phyloP scores from a whole-genome alignment of 2,329 filamentous ascomycete species.

The Xylariaceae sp. region DNA sequence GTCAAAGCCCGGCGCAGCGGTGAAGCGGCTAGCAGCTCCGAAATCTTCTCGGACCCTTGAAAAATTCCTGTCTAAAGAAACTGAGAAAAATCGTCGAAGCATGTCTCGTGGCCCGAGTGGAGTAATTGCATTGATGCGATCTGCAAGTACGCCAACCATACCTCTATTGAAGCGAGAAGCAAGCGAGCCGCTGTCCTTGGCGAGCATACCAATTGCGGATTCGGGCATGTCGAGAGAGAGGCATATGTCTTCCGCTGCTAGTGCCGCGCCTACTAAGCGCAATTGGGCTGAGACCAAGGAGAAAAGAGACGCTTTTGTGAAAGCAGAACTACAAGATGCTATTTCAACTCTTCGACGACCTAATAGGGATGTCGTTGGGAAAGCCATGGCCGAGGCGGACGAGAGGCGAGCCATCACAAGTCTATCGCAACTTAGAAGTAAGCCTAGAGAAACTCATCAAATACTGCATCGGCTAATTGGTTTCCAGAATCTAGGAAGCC shows the following conservation, averaged over 20 bases:
- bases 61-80: slow-evolving; percentile 63
- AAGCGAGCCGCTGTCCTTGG: slow-evolving; percentile 64
- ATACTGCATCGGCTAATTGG: slow-evolving; percentile 39
- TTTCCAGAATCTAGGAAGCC: slow-evolving; percentile 60
- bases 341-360: slow-evolving; percentile 78
- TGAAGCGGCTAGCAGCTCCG: slow-evolving; percentile 53
- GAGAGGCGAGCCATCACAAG: slow-evolving; percentile 64
- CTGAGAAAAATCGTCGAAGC: slow-evolving; percentile 61
- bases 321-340: slow-evolving; percentile 75
- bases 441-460: slow-evolving; percentile 34
- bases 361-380: slow-evolving; percentile 73
- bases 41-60: slow-evolving; percentile 62
- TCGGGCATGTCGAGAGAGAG: slow-evolving; percentile 53
- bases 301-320: slow-evolving; percentile 70
- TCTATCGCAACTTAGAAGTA: slow-evolving; percentile 57
- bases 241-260: slow-evolving; percentile 43
- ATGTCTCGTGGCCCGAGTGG: slow-evolving; percentile 64
- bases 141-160: slow-evolving; percentile 70
- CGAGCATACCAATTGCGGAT: slow-evolving; percentile 55
- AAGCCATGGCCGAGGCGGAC: slow-evolving; percentile 69
- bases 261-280: slow-evolving; percentile 54
- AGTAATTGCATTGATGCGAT: slow-evolving; percentile 70
- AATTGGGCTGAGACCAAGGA: slow-evolving; percentile 63
- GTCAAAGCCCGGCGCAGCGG: slow-evolving; percentile 58
- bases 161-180: slow-evolving; percentile 72